A percentile compares a stretch with the other conserved stretches of the same genome.
phyloP scores from a whole-genome alignment of 2,329 filamentous ascomycete species.

The Cladosporium velox region DNA sequence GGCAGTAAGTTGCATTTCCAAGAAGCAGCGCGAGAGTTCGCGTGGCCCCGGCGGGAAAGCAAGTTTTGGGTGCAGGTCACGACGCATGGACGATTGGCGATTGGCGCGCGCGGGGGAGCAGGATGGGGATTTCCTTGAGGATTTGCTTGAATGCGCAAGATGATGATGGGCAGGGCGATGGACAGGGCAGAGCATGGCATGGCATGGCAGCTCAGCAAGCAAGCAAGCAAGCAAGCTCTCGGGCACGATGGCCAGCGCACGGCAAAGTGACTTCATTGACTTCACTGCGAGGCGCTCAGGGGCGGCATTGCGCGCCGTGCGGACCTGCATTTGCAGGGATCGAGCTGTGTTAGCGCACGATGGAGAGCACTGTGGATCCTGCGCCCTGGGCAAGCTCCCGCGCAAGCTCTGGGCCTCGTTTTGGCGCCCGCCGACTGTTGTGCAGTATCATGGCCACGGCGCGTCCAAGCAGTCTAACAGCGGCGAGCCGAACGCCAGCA shows the following conservation, averaged over 20 bases:
- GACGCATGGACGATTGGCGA: not conserved
- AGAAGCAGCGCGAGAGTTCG: slow-evolving; percentile 6
- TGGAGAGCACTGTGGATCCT: not conserved
- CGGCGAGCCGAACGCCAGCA: slow-evolving; percentile 7
- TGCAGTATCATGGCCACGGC: not conserved
- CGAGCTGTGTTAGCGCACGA: not conserved
- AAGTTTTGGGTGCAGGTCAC: slow-evolving; percentile 16
- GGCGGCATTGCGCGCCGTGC: slow-evolving; percentile 1
- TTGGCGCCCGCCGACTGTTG: slow-evolving; percentile 5
- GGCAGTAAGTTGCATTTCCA: not conserved
- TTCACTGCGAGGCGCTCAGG: not conserved
- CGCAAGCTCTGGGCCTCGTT: slow-evolving; percentile 13
- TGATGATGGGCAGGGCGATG: not conserved
- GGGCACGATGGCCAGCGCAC: slow-evolving; percentile 6
- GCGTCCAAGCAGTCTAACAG: slow-evolving; percentile 10
- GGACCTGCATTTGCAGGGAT: slow-evolving; percentile 4
- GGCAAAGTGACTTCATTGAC: slow-evolving; percentile 12
- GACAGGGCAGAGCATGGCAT: not conserved
- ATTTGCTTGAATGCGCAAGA: not conserved
- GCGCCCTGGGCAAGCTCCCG: not conserved
- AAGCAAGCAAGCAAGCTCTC: not conserved
- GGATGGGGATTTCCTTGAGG: slow-evolving; percentile 1
- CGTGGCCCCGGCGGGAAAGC: slow-evolving; percentile 6
- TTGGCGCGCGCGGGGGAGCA: slow-evolving; percentile 15
- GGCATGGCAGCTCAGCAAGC: not conserved